phyloP scores from a whole-genome alignment of 176 grass and related monocot genomes.

The Pontederia crassipes region DNA sequence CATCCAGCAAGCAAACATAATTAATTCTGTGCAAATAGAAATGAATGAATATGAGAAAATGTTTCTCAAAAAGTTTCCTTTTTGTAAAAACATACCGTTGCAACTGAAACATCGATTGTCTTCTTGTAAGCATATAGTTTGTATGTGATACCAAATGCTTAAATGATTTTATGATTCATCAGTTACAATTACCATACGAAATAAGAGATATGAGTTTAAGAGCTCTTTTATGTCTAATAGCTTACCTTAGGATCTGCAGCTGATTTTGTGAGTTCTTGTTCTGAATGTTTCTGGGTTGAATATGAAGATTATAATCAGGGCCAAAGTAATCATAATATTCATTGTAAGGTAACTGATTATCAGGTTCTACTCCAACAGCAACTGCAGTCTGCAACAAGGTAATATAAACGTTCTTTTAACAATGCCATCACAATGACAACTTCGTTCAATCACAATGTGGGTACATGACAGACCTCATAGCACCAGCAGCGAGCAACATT shows the following conservation, averaged over 20 bases:
- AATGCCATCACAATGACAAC: conserved; percentile 2
- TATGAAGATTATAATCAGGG: conserved; percentile 75
- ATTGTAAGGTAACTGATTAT: conserved; percentile 80
- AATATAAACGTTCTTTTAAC: conserved; percentile 1
- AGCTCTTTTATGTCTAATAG: neutral
- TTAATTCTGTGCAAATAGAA: too few relatives aligned
- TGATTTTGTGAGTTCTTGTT: conserved; percentile 60
- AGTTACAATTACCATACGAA: neutral
- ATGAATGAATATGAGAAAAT: too few relatives aligned
- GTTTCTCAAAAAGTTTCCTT: too few relatives aligned
- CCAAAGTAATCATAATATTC: conserved; percentile 94
- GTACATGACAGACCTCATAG: conserved; percentile 48
- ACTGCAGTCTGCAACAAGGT: conserved; percentile 63
- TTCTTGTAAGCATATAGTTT: too few relatives aligned
- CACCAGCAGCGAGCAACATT: conserved; percentile 96
- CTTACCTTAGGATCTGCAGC: conserved; percentile 73
- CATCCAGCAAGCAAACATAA: too few relatives aligned
- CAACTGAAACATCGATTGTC: too few relatives aligned
- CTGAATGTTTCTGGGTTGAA: conserved; percentile 55
- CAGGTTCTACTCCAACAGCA: conserved; percentile 86
- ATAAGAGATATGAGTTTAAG: neutral
- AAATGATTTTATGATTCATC: neutral
- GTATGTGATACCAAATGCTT: too few relatives aligned
- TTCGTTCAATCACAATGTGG: neutral
- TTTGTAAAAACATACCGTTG: too few relatives aligned